Evolutionary conservation across 257 asterid species (phyloP).

Genomic region (Haberlea rhodopensis): DNA sequence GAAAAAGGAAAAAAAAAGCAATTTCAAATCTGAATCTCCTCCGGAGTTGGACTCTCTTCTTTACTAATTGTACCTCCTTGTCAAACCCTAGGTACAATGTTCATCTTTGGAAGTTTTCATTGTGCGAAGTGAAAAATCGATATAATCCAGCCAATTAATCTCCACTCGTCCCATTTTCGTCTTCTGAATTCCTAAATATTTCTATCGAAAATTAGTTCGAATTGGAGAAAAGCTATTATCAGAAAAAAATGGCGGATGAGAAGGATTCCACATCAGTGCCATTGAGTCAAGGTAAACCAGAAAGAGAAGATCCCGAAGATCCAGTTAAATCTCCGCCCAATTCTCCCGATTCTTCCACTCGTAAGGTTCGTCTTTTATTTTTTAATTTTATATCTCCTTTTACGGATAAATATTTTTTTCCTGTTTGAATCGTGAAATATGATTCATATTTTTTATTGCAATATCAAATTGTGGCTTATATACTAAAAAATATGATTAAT

Average conservation of each 20-base stretch:
- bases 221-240: constrained; percentile 20
- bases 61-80: no score
- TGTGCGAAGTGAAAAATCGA: no score
- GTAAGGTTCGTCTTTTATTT: constrained; percentile 45
- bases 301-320: constrained; percentile 72
- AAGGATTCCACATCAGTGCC: constrained; percentile 84
- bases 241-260: constrained; percentile 71
- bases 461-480: constrained; percentile 5
- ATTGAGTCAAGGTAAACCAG: constrained; percentile 64
- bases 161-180: no score
- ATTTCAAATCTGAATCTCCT: no score
- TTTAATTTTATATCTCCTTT: not conserved
- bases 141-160: no score
- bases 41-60: no score
- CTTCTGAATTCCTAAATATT: no score
- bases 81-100: no score
- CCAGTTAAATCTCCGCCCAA: constrained; percentile 66
- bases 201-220: not conserved
- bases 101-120: no score
- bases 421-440: not conserved
- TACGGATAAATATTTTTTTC: not conserved
- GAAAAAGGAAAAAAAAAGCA: no score
- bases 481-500: not conserved
- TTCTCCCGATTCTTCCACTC: constrained; percentile 77
- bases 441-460: constrained; percentile 8